Evolutionary conservation across 2,329 filamentous ascomycete genomes (phyloP), one percentile per base, ranked within the genome.

Genomic region (Trichoderma cornu-damae): DNA sequence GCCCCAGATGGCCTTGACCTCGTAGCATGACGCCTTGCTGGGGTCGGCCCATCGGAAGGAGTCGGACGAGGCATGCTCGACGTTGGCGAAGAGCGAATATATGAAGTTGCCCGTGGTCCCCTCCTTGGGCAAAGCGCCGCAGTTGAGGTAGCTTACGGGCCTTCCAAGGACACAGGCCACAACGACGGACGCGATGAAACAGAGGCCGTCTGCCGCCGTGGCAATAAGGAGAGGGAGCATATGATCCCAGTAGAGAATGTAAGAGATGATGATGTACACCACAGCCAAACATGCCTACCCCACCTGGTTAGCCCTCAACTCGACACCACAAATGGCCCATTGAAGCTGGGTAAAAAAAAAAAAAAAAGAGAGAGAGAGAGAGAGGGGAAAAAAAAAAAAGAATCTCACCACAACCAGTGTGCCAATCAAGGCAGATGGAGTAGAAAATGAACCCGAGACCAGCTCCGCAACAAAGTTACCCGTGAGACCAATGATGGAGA

Each of bases 1-100:
- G 1, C 90, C 91, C 92, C 91, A 96, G 63, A 94, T 83, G 14
- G 88, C 83, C 79, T 96, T 95, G 70, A 91, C 85, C 76, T 94
- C 85, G 67, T 86, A 84, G 75, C 92, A 96, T 56, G 88, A 88
- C 16, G 80, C 71, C 69, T 78, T 78, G 64, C 77, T 78, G 3
- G 77, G 74, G 55, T 77, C 77, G 20, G 79, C 76, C 71, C 81
- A 80, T 43, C 75, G 68, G 52, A 77, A 73, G 37, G 62, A 61
- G 61, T 57, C 37, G 16, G 35, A 49, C 2, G 30, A 30, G 2
- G 35, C 11, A 16, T 65, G 63, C 48, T 64, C 60, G 57, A 72
- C 68, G 62, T 79, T 73, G 66, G 71, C 70, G 61, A 70, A 70
- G 18, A 76, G 71, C 4, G 76, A 74, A 56, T 72, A 68, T 57